phyloP scores from a whole-genome alignment of 1,139 yeast species.

The Suhomyces atakaporum region DNA sequence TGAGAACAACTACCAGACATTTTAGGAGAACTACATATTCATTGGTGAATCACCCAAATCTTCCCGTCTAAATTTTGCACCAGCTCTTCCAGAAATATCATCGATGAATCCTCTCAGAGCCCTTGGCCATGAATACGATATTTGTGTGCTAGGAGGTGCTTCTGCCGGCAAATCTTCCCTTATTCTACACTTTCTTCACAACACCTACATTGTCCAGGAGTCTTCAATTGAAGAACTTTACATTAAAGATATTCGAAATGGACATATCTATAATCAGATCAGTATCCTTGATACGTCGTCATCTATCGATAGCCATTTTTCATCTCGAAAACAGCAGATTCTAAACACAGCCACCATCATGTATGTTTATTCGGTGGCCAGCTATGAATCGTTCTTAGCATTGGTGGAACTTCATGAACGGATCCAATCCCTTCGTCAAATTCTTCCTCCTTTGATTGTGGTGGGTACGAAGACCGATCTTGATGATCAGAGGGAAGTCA shows the following conservation, averaged over 20 bases:
- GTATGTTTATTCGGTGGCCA: constrained; percentile 34
- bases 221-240: constrained; percentile 33
- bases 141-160: constrained; percentile 36
- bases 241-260: constrained; percentile 25
- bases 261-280: constrained; percentile 24
- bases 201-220: constrained; percentile 25
- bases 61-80: neutral
- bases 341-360: constrained; percentile 33
- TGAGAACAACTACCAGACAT: too few species aligned
- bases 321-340: constrained; percentile 31
- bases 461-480: constrained; percentile 38
- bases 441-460: constrained; percentile 33
- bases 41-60: too few species aligned
- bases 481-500: constrained; percentile 28
- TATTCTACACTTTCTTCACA: constrained; percentile 28
- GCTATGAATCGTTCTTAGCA: constrained; percentile 29
- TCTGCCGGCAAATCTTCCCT: constrained; percentile 35
- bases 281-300: constrained; percentile 31
- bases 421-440: constrained; percentile 20
- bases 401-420: constrained; percentile 31
- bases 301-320: constrained; percentile 28
- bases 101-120: constrained; percentile 21
- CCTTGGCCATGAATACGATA: constrained; percentile 31
- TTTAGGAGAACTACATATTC: too few species aligned
- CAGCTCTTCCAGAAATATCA: too few species aligned